These are phyloP conservation scores for Curvularia hawaiiensis DNA, from an alignment of 2,329 filamentous ascomycete species.

Conservation along the genomic window DNA sequence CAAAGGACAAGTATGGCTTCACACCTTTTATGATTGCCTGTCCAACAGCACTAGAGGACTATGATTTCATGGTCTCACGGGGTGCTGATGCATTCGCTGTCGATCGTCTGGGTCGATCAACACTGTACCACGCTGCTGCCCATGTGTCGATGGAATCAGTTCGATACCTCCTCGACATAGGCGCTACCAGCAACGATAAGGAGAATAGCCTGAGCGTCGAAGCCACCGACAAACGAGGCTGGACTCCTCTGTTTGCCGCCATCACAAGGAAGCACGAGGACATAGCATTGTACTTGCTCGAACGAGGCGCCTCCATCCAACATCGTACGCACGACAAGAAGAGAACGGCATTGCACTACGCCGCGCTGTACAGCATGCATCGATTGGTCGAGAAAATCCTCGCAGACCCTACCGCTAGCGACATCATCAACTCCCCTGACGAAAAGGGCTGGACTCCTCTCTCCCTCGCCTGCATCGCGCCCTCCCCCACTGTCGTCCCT, in stretches of 20 bases:
- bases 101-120: background rate
- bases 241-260: background rate
- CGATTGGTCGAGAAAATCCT: background rate
- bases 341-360: background rate
- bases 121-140: background rate
- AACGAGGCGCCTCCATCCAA: background rate
- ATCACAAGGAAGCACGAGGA: background rate
- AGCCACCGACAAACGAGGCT: background rate
- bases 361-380: background rate
- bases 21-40: background rate
- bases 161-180: background rate
- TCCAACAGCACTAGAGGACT: background rate
- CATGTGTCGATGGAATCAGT: background rate
- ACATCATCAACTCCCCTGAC: background rate
- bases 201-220: background rate
- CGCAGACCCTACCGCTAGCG: background rate
- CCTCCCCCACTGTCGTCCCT: conserved; percentile 12
- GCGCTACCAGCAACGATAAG: background rate
- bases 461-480: conserved; percentile 4
- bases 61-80: background rate
- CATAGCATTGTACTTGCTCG: background rate
- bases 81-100: background rate
- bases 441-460: background rate
- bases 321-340: background rate
- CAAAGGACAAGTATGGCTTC: background rate